These are phyloP conservation scores for Aspergillus fumigatus DNA, from an alignment of 2,329 filamentous ascomycete species.

Conservation along the genomic window DNA sequence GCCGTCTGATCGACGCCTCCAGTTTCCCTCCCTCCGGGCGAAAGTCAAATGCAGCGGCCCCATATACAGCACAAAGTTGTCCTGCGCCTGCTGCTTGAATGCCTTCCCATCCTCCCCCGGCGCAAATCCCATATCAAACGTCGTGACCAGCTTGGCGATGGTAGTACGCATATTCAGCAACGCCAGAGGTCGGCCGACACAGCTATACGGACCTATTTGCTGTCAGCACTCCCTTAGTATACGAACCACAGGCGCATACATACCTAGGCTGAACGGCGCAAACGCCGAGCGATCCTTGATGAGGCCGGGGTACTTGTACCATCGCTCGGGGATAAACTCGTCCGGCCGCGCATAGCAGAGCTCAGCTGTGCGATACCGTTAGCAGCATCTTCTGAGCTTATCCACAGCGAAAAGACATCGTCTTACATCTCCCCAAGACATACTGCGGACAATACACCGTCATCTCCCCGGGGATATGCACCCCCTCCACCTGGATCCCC, in stretches of 20 bases:
- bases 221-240: not conserved
- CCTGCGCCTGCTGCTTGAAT: constrained; percentile 29
- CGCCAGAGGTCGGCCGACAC: constrained; percentile 37
- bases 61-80: constrained; percentile 33
- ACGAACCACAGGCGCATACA: not conserved
- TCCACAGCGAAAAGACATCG: not conserved
- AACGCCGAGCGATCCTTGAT: constrained; percentile 32
- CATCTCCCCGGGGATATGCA: constrained; percentile 14
- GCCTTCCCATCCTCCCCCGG: constrained; percentile 30
- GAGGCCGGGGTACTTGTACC: constrained; percentile 30
- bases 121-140: constrained; percentile 35
- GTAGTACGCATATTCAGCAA: constrained; percentile 34
- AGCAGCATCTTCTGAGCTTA: not conserved
- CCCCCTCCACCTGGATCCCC: constrained; percentile 15
- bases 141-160: constrained; percentile 29
- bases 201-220: constrained; percentile 28
- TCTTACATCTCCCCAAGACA: constrained; percentile 21
- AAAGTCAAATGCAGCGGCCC: constrained; percentile 16
- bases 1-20: no score
- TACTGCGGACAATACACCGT: constrained; percentile 21
- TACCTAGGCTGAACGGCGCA: constrained; percentile 32
- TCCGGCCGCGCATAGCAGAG: constrained; percentile 22
- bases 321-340: constrained; percentile 27
- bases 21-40: constrained; percentile 1
- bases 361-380: constrained; percentile 14